Percentiles rank a stretch among this genome's conserved stretches.
Evolutionary conservation across 495 filamentous ascomycete genomes (phyloP).

Genomic region (Aspergillus conjunctus): DNA sequence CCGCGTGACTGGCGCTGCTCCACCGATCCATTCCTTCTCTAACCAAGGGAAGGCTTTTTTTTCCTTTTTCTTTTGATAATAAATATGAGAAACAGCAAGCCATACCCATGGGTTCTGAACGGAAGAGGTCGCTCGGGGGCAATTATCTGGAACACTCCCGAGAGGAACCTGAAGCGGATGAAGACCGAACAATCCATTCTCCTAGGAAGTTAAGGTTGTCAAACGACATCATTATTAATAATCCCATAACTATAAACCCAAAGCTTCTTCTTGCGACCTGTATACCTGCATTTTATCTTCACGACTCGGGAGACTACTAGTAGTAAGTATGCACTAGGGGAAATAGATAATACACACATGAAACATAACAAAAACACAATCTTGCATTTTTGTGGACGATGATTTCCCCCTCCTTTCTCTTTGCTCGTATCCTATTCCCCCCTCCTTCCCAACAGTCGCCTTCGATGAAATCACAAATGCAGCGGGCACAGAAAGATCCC

Average conservation of each 20-base stretch:
- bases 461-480: constrained; percentile 5
- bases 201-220: too few species aligned
- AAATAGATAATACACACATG: not conserved
- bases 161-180: too few species aligned
- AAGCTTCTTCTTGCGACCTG: too few species aligned
- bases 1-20: constrained; percentile 26
- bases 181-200: too few species aligned
- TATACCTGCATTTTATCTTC: too few species aligned
- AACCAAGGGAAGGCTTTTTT: constrained; percentile 1
- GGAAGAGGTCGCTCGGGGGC: too few species aligned
- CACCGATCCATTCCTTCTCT: constrained; percentile 21
- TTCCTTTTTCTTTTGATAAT: not conserved
- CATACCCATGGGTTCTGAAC: too few species aligned
- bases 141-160: not conserved
- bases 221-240: too few species aligned
- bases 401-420: constrained; percentile 1
- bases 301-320: too few species aligned
- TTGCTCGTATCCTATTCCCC: not conserved
- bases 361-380: not conserved
- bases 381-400: not conserved
- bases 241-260: too few species aligned
- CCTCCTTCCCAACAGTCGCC: not conserved
- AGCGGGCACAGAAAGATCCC: constrained; percentile 11
- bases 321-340: too few species aligned
- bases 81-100: not conserved